A percentile compares a stretch with the other conserved stretches of the same genome.
Conservation (phyloP, 2,329 filamentous ascomycete genomes). For the Magnaporthiopsis incrustans region DNA sequence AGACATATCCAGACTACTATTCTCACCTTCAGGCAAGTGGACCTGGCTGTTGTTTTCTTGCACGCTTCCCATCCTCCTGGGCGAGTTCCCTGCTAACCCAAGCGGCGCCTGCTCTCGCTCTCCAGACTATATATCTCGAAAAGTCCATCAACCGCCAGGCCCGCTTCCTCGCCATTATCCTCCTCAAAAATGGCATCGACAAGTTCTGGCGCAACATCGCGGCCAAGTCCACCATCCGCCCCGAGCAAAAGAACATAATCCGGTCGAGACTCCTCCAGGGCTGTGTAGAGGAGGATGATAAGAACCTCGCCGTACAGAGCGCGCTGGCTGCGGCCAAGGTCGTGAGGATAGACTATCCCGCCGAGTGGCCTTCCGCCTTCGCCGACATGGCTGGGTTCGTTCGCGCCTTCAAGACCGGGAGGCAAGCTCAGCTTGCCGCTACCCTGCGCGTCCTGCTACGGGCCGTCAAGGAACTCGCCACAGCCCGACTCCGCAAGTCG, state of each 20-base stretch:
- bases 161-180: slow-evolving; percentile 84
- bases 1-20: slow-evolving; percentile 58
- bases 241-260: slow-evolving; percentile 69
- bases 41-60: neutral
- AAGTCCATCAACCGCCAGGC: slow-evolving; percentile 66
- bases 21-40: slow-evolving; percentile 56
- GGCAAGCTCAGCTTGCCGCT: slow-evolving; percentile 60
- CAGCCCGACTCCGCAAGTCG: slow-evolving; percentile 66
- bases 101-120: neutral
- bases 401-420: slow-evolving; percentile 47
- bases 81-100: neutral
- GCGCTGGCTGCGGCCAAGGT: slow-evolving; percentile 83
- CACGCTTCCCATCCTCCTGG: neutral
- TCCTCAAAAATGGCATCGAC: slow-evolving; percentile 94
- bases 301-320: slow-evolving; percentile 75
- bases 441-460: slow-evolving; percentile 72
- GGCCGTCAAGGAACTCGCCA: slow-evolving; percentile 84
- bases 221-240: slow-evolving; percentile 56
- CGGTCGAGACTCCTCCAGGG: slow-evolving; percentile 67
- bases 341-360: slow-evolving; percentile 79
- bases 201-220: slow-evolving; percentile 73
- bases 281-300: slow-evolving; percentile 68
- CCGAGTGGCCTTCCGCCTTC: slow-evolving; percentile 67
- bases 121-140: slow-evolving; percentile 75
- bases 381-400: slow-evolving; percentile 56